These are phyloP conservation scores for Aegilops bicornis DNA, from an alignment of 176 grass and related monocot species.

Conservation along the genomic window DNA sequence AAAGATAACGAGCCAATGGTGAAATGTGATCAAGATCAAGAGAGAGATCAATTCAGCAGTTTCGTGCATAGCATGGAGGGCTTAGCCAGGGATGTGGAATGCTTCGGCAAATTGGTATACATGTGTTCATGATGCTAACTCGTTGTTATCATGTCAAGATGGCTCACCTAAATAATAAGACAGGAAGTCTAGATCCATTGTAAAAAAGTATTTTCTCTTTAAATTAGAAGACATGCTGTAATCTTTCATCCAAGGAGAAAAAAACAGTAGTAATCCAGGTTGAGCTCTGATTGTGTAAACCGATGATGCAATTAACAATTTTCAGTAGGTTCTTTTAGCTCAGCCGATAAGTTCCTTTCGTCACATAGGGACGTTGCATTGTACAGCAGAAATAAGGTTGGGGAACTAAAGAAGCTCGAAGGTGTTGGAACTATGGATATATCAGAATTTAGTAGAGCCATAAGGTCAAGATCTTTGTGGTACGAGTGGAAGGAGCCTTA, in stretches of 20 bases:
- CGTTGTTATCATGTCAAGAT: not conserved
- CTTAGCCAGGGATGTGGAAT: not conserved
- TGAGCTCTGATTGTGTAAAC: not conserved
- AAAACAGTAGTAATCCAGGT: not conserved
- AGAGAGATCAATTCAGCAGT: not conserved
- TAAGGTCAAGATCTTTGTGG: not conserved
- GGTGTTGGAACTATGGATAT: not conserved
- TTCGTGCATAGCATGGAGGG: not conserved
- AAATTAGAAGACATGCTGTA: not conserved
- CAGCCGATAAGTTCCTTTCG: not conserved
- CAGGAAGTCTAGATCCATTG: not conserved
- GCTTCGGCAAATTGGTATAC: not conserved
- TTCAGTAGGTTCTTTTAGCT: not conserved
- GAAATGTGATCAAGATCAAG: not conserved
- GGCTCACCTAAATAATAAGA: not conserved
- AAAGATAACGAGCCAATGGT: not conserved
- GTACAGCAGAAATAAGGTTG: not conserved
- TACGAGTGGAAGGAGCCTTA: not conserved
- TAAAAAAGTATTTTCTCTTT: not conserved
- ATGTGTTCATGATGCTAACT: not conserved
- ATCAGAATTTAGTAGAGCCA: not conserved
- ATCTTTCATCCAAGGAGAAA: not conserved
- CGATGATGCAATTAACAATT: not conserved
- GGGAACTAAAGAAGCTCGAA: not conserved
- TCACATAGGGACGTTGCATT: not conserved